Evolutionary conservation across 2,329 filamentous ascomycete genomes (phyloP).

Genomic region (Chaetothyriales sp.): DNA sequence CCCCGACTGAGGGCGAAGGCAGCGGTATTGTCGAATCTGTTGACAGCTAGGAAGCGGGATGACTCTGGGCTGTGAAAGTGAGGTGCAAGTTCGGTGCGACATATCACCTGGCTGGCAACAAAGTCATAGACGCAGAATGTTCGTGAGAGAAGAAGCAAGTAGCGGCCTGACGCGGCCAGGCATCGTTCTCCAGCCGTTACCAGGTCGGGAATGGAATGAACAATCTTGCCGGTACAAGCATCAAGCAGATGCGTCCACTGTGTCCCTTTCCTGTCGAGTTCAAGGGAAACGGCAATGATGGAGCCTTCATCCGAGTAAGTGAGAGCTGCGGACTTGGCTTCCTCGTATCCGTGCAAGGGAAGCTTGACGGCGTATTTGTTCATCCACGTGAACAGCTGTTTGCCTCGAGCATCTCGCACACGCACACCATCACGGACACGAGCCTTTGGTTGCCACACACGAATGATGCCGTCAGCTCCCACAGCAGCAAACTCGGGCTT

Average conservation of each 20-base stretch:
- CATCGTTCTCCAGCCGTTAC: slow-evolving; percentile 52
- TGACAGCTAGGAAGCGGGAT: slow-evolving; percentile 8
- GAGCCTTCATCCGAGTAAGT: slow-evolving; percentile 77
- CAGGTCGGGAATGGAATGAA: slow-evolving; percentile 53
- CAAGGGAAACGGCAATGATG: slow-evolving; percentile 46
- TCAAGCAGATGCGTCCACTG: slow-evolving; percentile 61
- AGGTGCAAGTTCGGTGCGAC: slow-evolving; percentile 4
- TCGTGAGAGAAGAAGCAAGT: slow-evolving; percentile 61
- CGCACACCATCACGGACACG: slow-evolving; percentile 50
- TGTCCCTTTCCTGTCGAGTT: slow-evolving; percentile 39
- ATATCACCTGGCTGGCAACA: slow-evolving; percentile 33
- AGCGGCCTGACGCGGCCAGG: slow-evolving; percentile 58
- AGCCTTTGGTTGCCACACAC: slow-evolving; percentile 66
- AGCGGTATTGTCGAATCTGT: slow-evolving; percentile 9
- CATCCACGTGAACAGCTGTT: slow-evolving; percentile 59
- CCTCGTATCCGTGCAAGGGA: slow-evolving; percentile 17
- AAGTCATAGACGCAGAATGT: slow-evolving; percentile 71
- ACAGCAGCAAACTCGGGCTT: slow-evolving; percentile 67
- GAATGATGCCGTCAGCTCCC: slow-evolving; percentile 63
- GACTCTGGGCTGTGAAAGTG: slow-evolving; percentile 1
- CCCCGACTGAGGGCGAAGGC: slow-evolving; percentile 8
- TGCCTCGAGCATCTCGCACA: slow-evolving; percentile 36
- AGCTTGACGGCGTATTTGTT: slow-evolving; percentile 43
- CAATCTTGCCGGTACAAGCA: slow-evolving; percentile 51
- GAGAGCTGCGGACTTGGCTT: slow-evolving; percentile 43